phyloP scores from a whole-genome alignment of 2,329 filamentous ascomycete genomes.

The Aspergillus melleus region DNA sequence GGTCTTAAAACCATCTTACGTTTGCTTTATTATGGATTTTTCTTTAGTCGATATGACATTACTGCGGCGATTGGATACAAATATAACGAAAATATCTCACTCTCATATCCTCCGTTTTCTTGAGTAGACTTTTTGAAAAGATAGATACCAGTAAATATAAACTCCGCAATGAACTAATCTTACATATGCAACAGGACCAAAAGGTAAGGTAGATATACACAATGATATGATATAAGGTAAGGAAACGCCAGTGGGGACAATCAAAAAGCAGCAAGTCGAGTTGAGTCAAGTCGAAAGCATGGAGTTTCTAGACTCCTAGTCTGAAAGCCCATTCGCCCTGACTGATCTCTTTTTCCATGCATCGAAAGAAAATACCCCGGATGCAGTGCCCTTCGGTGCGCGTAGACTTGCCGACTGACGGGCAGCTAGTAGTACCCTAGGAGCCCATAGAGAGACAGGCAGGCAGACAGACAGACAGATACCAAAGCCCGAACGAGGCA shows the following conservation, averaged over 20 bases:
- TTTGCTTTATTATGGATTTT: constrained; percentile 19
- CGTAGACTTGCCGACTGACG: neutral
- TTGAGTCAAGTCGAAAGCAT: neutral
- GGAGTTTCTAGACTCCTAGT: neutral
- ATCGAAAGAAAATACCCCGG: no score
- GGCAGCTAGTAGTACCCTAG: neutral
- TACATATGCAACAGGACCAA: constrained; percentile 4
- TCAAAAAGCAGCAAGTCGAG: neutral
- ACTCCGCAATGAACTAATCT: constrained; percentile 7
- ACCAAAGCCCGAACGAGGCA: neutral
- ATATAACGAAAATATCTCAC: no score
- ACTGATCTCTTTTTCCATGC: neutral
- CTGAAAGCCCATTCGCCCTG: neutral
- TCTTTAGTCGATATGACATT: neutral
- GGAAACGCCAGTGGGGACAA: constrained; percentile 4
- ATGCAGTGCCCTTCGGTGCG: no score
- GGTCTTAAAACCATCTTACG: constrained; percentile 13
- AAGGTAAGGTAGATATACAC: constrained; percentile 14
- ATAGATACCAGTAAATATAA: neutral
- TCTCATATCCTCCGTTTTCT: no score
- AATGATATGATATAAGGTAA: neutral
- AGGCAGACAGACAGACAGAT: neutral
- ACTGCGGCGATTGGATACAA: neutral
- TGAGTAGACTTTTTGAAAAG: no score
- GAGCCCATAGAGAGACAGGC: neutral